phyloP scores from a whole-genome alignment of 2,329 filamentous ascomycete genomes.

The Biscogniauxia mediterranea region DNA sequence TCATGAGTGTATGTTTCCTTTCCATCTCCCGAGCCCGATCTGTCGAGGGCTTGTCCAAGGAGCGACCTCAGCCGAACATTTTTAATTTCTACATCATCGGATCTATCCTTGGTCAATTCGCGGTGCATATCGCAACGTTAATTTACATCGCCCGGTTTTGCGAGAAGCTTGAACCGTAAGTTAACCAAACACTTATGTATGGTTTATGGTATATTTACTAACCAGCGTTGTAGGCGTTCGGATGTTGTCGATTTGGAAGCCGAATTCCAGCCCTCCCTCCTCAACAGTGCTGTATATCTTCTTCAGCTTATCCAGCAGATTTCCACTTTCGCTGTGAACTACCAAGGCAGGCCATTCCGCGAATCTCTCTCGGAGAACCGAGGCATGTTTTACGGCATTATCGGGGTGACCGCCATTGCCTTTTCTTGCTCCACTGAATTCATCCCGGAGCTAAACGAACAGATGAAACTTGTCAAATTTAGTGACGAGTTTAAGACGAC shows the following conservation, averaged over 20 bases:
- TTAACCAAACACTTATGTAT: conserved; percentile 25
- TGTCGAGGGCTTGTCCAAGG: conserved; percentile 92
- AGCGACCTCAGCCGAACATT: conserved; percentile 96
- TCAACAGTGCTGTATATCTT: conserved; percentile 96
- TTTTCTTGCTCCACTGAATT: conserved; percentile 96
- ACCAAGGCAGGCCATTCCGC: conserved; percentile 96
- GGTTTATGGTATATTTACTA: conserved; percentile 19
- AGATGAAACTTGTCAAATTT: conserved; percentile 90
- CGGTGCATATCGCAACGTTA: conserved; percentile 88
- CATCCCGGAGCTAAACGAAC: conserved; percentile 89
- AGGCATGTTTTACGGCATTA: conserved; percentile 96
- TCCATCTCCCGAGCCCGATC: conserved; percentile 97
- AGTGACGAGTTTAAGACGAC: conserved; percentile 82
- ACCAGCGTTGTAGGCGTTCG: conserved; percentile 40
- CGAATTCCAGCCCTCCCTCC: conserved; percentile 87
- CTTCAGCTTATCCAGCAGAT: conserved; percentile 98
- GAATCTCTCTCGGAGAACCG: conserved; percentile 94
- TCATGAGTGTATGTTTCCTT: conserved; percentile 99
- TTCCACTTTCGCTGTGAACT: conserved; percentile 98
- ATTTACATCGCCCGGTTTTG: conserved; percentile 93
- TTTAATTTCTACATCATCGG: conserved; percentile 99
- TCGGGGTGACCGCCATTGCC: conserved; percentile 84
- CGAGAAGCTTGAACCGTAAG: conserved; percentile 80
- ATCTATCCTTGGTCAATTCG: conserved; percentile 94
- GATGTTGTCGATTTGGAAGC: conserved; percentile 83